Evolutionary conservation across 257 asterid species (phyloP).

Genomic region (Salvia miltiorrhiza): DNA sequence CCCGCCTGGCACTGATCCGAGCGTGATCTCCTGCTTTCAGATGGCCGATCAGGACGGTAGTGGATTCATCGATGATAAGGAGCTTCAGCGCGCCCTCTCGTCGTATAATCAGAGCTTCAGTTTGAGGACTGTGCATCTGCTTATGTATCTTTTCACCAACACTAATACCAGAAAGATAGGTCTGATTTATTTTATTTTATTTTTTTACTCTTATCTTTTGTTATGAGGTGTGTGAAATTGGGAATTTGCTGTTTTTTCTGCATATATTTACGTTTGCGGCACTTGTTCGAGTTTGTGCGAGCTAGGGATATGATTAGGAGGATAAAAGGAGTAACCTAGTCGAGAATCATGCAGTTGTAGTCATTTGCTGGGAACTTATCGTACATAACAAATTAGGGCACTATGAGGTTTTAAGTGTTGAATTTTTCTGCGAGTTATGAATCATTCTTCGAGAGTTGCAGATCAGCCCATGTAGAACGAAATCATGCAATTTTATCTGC

Average conservation of each 20-base stretch:
- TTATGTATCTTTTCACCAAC: slow-evolving; percentile 86
- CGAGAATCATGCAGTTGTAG: not conserved
- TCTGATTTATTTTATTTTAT: too few relatives aligned
- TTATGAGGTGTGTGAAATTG: not conserved
- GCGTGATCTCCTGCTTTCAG: slow-evolving; percentile 66
- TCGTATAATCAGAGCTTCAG: slow-evolving; percentile 75
- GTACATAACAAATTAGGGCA: not conserved
- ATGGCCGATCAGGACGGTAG: slow-evolving; percentile 91
- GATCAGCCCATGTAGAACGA: not conserved
- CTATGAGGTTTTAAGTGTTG: not conserved
- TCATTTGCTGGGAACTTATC: not conserved
- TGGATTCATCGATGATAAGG: slow-evolving; percentile 90
- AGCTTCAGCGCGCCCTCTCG: slow-evolving; percentile 78
- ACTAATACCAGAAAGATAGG: slow-evolving; percentile 73
- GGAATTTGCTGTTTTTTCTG: not conserved
- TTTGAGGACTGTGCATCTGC: slow-evolving; percentile 88
- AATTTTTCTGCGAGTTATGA: not conserved
- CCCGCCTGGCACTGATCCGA: slow-evolving; percentile 94
- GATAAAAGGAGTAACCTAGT: not conserved
- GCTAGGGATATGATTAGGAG: not conserved
- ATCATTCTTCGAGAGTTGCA: not conserved
- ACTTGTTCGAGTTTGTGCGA: not conserved
- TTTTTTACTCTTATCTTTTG: not conserved
- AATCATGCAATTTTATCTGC: not conserved
- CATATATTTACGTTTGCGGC: not conserved